These are phyloP conservation scores for Cyberlindnera japonica DNA, from an alignment of 805 yeast species.

Conservation along the genomic window DNA sequence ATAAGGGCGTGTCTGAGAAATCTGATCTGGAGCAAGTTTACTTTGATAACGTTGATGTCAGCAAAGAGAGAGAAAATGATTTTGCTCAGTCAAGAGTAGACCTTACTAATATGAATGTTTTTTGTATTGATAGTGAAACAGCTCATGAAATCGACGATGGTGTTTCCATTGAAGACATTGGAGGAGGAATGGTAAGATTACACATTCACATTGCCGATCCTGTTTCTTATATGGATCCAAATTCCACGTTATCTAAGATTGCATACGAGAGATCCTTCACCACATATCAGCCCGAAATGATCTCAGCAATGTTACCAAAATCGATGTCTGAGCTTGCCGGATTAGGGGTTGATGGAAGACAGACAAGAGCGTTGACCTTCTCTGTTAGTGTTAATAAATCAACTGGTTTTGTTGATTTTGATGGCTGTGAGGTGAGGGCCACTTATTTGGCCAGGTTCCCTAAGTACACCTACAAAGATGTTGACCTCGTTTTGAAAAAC, in stretches of 20 bases:
- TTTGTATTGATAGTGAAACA: conserved; percentile 74
- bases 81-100: conserved; percentile 33
- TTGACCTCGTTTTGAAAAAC: conserved; percentile 44
- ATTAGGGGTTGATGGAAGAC: conserved; percentile 39
- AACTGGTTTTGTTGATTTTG: conserved; percentile 22
- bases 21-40: conserved; percentile 42
- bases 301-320: conserved; percentile 67
- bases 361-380: conserved; percentile 48
- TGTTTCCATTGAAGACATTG: conserved; percentile 48
- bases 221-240: conserved; percentile 49
- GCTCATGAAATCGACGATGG: conserved; percentile 97
- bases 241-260: conserved; percentile 39
- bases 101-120: conserved; percentile 50
- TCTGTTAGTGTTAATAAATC: conserved; percentile 31
- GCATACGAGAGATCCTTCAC: conserved; percentile 66
- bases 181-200: conserved; percentile 37
- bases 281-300: conserved; percentile 65
- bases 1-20: conserved; percentile 38
- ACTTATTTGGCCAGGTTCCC: conserved; percentile 45
- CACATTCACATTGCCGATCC: conserved; percentile 89
- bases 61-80: conserved; percentile 12
- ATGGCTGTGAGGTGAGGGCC: conserved; percentile 34
- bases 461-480: conserved; percentile 58
- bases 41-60: conserved; percentile 32
- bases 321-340: conserved; percentile 49